Evolutionary conservation across 805 yeast genomes (phyloP).

Genomic region (Wickerhamomyces pijperi): DNA sequence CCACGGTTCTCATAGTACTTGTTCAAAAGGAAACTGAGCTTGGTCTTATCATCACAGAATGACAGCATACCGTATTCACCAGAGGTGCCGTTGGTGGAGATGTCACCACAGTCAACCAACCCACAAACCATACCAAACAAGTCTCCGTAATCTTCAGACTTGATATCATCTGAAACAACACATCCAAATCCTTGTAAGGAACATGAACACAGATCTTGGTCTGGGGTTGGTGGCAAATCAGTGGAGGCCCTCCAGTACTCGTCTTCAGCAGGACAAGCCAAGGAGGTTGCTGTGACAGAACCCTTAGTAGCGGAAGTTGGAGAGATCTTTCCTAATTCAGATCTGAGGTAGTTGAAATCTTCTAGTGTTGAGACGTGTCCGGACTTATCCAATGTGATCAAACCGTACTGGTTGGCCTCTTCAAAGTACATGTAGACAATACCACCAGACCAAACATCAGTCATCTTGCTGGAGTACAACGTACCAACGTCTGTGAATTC

Average conservation of each 20-base stretch:
- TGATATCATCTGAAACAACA: slow-evolving; percentile 42
- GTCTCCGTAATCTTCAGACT: slow-evolving; percentile 42
- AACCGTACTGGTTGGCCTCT: slow-evolving; percentile 75
- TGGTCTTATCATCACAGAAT: slow-evolving; percentile 60
- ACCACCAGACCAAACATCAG: slow-evolving; percentile 91
- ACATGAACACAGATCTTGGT: slow-evolving; percentile 56
- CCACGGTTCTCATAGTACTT: slow-evolving; percentile 47
- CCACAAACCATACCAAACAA: slow-evolving; percentile 51
- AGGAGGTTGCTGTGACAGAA: slow-evolving; percentile 24
- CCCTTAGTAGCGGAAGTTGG: slow-evolving; percentile 36
- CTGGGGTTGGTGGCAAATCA: slow-evolving; percentile 69
- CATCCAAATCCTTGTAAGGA: slow-evolving; percentile 41
- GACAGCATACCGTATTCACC: slow-evolving; percentile 70
- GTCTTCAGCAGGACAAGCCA: slow-evolving; percentile 40
- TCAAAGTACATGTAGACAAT: slow-evolving; percentile 86
- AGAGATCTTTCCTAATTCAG: slow-evolving; percentile 38
- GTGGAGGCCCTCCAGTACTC: slow-evolving; percentile 58
- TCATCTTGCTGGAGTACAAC: slow-evolving; percentile 59
- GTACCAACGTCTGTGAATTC: slow-evolving; percentile 65
- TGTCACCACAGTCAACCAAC: slow-evolving; percentile 47
- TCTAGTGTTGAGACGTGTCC: slow-evolving; percentile 44
- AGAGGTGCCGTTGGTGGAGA: slow-evolving; percentile 44
- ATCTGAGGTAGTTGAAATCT: slow-evolving; percentile 48
- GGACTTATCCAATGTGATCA: slow-evolving; percentile 40
- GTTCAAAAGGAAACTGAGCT: slow-evolving; percentile 58